Base-by-base conservation (phyloP, 495 filamentous ascomycete genomes). In the Penicillium chermesinum region DNA sequence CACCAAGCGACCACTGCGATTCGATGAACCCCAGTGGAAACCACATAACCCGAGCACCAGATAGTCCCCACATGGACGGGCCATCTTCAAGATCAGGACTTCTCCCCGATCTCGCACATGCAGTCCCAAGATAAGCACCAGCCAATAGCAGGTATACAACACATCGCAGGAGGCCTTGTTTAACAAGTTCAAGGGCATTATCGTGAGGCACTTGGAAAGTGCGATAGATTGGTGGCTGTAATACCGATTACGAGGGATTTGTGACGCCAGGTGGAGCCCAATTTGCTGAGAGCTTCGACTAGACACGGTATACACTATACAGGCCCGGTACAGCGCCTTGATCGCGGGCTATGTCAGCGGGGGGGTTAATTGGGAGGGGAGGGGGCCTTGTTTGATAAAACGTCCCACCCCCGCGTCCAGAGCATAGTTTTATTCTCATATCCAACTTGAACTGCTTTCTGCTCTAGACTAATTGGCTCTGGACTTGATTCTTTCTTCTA, bases 391-490 rank as follows among this genome's bases (percentile, higher is more conserved):
- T 12, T 42, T 43, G 25, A 43, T 43, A 43, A 41, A 22, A 12
- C 25, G 19, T 19, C 41, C 41, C 27, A 13, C 32, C 5, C 41
- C 41, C 34, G 37, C 22, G 13, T 47, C 42, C 12, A n/a, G 2
- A 16, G 16, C 32, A 17, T 14, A 27, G 45, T 48, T 39, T 6
- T 32, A 22, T 44, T 52, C 16, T 35, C 38, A 4, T 35, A 15
- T 19, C n/a, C 20, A 41, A 21, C 17, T 40, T 18, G 12, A 16
- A 40, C 25, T 7, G 16, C 34, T 36, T 38, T 15, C 12, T 7
- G n/a, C n/a, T 15, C 32, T 22, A 21, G 21, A 35, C 13, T 32
- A 0, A 15, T 32, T 20, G 12, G 7, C 15, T 20, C 20, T 25
- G 25, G 4, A 4, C 33, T 21, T 17, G 18, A 46, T 19, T 19